Evolutionary conservation across 1,284 basidiomycete genomes (phyloP), one percentile per base, ranked within the genome.

Genomic region (Cystobasidiaceae sp.): DNA sequence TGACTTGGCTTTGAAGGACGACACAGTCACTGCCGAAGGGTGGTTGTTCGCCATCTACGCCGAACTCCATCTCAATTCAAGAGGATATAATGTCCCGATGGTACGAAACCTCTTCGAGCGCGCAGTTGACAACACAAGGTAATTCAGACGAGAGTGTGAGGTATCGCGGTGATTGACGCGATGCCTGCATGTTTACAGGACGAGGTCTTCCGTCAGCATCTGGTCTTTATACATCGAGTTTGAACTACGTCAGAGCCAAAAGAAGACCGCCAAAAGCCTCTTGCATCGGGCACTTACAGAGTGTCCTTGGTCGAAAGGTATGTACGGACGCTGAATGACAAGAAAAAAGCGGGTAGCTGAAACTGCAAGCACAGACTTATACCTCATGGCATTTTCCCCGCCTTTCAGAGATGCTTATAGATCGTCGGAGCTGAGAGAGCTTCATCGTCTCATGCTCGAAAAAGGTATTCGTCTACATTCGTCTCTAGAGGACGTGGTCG

Each of bases 181-280:
- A 57, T 28, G 30, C 68, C n/a, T n/a, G n/a, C n/a, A n/a, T n/a
- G n/a, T n/a, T n/a, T 43, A 33, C 71, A 91, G 89, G 75, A 88
- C 86, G 55, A 80, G 81, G 69, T 81, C 80, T 19, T 89, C 87
- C 67, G 74, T 84, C 8, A 78, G 85, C 33, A 71, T 94, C 23
- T 94, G 92, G 91, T 81, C 83, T 34, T 77, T 91, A 15, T 88
- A 84, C 70, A 81, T 93, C 69, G 88, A 92, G 73, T 86, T 94
- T 69, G 91, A 94, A 80, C 82, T 88, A 37, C 81, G 83, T 52
- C 81, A 81, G 52, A 84, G 83, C 1, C 78, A 86, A 60, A 72
- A 83, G 34, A 75, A 82, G 63, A 79, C 81, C 32, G 92, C 89
- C 4, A 93, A 93, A 77, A 83, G 82, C 58, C 75, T 93, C 48